Evolutionary conservation across 768 basidiomycete species (phyloP).

Genomic region (Rhodotorula sphaerocarpa): DNA sequence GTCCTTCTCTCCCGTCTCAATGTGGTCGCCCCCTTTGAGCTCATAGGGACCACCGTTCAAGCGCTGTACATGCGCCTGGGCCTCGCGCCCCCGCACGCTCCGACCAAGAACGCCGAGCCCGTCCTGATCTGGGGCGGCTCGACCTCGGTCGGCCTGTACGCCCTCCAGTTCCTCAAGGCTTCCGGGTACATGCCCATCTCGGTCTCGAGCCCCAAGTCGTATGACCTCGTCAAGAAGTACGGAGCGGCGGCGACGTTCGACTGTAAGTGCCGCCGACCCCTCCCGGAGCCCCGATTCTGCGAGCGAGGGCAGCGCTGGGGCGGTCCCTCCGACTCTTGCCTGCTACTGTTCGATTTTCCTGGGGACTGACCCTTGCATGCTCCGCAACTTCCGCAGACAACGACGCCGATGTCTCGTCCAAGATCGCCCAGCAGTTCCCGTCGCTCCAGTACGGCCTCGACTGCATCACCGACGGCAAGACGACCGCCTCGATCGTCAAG

Average conservation of each 20-base stretch:
- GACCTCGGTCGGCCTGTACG: conserved; percentile 32
- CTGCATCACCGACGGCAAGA: conserved; percentile 28
- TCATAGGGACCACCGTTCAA: conserved; percentile 22
- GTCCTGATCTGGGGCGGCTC: conserved; percentile 32
- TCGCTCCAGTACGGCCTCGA: conserved; percentile 29
- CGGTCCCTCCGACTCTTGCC: too few species aligned
- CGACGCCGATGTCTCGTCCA: conserved; percentile 18
- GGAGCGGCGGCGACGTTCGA: conserved; percentile 50
- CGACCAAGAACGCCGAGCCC: conserved; percentile 6
- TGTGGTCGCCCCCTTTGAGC: too few species aligned
- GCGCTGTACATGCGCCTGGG: conserved; percentile 14
- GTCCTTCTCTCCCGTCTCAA: too few species aligned
- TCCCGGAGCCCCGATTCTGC: neutral
- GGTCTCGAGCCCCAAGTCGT: conserved; percentile 47
- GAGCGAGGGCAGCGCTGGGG: too few species aligned
- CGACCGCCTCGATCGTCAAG: conserved; percentile 16
- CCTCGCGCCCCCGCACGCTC: neutral
- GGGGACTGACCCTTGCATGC: too few species aligned
- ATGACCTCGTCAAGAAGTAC: conserved; percentile 43
- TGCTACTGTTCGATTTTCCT: neutral
- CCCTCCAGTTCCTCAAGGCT: conserved; percentile 48
- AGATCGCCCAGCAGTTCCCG: conserved; percentile 31
- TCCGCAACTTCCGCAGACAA: conserved; percentile 6
- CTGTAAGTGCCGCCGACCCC: conserved; percentile 12
- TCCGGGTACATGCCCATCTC: conserved; percentile 49